Percentiles rank a stretch among this genome's conserved stretches.
Conservation (phyloP, 371 early-diverging fungal species). For the Mucor racemosus region DNA sequence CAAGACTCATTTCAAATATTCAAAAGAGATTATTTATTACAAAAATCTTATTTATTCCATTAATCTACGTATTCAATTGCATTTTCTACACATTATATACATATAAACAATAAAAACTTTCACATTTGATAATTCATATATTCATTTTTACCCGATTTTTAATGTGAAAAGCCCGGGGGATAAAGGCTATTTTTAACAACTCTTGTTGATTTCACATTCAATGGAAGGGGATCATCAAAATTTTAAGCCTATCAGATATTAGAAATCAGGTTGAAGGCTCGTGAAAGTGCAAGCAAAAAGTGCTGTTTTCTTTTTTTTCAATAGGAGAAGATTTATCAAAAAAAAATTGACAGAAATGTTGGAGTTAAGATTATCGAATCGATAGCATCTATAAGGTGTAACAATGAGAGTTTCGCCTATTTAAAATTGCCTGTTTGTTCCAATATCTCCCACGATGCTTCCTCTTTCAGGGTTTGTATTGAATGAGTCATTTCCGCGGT, state of each 20-base stretch:
- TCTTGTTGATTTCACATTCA: constrained; percentile 6
- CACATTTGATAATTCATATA: constrained; percentile 1
- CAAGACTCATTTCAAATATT: background rate
- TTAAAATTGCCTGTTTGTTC: background rate
- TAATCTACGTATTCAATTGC: background rate
- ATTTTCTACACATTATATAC: background rate
- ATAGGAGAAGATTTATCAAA: background rate
- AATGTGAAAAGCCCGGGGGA: constrained; percentile 1
- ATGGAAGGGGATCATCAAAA: background rate
- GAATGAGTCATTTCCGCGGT: constrained; percentile 1
- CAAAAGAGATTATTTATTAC: background rate
- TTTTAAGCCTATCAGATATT: background rate
- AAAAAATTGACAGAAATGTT: constrained; percentile 3
- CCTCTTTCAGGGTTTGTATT: background rate
- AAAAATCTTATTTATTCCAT: background rate
- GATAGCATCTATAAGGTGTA: background rate
- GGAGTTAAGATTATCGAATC: background rate
- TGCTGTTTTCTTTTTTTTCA: background rate
- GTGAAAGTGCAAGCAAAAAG: background rate
- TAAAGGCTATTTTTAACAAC: background rate
- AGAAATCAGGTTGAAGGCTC: background rate
- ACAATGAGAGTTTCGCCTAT: background rate
- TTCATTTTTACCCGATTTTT: constrained; percentile 14
- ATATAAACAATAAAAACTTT: background rate
- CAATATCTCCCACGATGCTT: constrained; percentile 8